These are phyloP conservation scores for Saccharomyces hybrid DNA, from an alignment of 1,139 yeast genomes.

Conservation along the genomic window DNA sequence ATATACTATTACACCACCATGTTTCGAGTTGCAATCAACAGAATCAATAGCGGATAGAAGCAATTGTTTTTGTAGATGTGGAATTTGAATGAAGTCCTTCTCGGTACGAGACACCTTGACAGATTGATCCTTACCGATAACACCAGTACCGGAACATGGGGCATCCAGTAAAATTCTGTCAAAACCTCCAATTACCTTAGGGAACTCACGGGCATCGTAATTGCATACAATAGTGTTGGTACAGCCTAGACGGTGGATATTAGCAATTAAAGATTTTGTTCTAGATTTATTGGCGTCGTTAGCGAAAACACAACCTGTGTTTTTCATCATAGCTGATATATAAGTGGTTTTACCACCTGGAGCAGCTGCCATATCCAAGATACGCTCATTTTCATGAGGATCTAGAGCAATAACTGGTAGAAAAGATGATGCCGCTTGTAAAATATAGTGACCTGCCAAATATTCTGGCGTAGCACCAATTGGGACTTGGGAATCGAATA, in stretches of 20 bases:
- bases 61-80: constrained; percentile 92
- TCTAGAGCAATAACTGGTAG: constrained; percentile 96
- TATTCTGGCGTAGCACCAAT: constrained; percentile 99
- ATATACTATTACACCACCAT: constrained; percentile 93
- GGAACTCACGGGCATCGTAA: constrained; percentile 97
- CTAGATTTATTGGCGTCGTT: constrained; percentile 95
- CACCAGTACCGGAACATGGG: constrained; percentile 99
- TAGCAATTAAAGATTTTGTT: constrained; percentile 93
- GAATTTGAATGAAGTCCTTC: constrained; percentile 93
- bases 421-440: constrained; percentile 98
- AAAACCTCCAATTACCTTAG: constrained; percentile 96
- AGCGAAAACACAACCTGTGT: constrained; percentile 95
- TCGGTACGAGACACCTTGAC: constrained; percentile 92
- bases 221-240: constrained; percentile 94
- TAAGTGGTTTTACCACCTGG: constrained; percentile 99
- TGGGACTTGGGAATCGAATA: constrained; percentile 97
- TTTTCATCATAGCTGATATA: constrained; percentile 93
- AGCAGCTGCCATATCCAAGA: constrained; percentile 98
- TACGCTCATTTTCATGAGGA: constrained; percentile 92
- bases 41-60: constrained; percentile 93
- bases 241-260: constrained; percentile 95
- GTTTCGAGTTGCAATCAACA: constrained; percentile 82
- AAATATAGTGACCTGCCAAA: constrained; percentile 92
- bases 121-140: constrained; percentile 93
- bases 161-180: constrained; percentile 95